Base-by-base conservation (phyloP, 345 rosid genomes). In the Aegle marmelos region DNA sequence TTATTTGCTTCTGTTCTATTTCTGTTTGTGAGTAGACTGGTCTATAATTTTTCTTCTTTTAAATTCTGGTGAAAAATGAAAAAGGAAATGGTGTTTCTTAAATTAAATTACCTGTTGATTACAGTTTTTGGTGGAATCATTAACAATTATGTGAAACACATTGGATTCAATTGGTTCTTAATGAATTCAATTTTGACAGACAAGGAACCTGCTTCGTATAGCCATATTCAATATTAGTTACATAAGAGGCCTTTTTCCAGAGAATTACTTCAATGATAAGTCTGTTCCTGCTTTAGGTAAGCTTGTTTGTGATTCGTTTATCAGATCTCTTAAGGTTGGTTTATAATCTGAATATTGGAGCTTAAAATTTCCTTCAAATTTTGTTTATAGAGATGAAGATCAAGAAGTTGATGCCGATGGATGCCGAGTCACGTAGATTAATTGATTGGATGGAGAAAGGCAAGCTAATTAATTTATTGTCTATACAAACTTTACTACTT, bases 401-500 rank as follows among this genome's bases (percentile, higher is more conserved):
- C 82, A 97, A 94, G 88, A 97, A 94, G 90, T 85, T 97, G 67
- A 91, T 97, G 99, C 98, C 99, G 1, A 81, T 93, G 89, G 98
- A 97, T 85, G 88, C 92, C 0, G 99, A 93, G 86, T 93, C 99
- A 41, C 95, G 98, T 76, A 86, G 98, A 69, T 79, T 97, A 86
- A 94, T 97, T 70, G 98, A 97, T 75, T 94, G 99, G 98, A 94
- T 94, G 99, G 98, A 97, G 88, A 97, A 94, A 91, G 98, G 98
- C 85, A 83, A 68, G 82, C 24, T 28, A n/a, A 64, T 70, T 58
- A 48, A 14, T 41, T 5, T n/a, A 21, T 68, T 19, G 25, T 72
- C n/a, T 14, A 27, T 27, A 37, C 53, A 5, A 58, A 11, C 62
- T 53, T 53, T 34, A 64, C 14, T 53, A 28, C 8, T 53, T 50